Conservation (phyloP, 306 rosid species). For the barrel medic (Medicago truncatula) region DNA sequence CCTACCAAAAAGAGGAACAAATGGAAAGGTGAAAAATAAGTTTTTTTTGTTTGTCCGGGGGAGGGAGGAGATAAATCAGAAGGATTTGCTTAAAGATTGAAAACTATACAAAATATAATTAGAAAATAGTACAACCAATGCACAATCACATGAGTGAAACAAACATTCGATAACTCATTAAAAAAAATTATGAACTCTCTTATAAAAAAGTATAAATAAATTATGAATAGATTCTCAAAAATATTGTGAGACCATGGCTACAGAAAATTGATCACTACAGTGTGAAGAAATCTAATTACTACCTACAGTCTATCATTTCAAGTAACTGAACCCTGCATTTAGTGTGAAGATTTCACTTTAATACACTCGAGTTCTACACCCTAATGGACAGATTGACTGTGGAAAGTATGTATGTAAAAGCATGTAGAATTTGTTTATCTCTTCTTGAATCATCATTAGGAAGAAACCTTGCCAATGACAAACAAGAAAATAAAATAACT, state of each 20-base stretch:
- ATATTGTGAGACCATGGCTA: conserved; percentile 7
- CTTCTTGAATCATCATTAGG: conserved; percentile 9
- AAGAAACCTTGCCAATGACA: conserved; percentile 15
- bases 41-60: neutral
- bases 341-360: conserved; percentile 18
- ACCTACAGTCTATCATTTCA: conserved; percentile 9
- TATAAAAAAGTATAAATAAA: too few species aligned
- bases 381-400: conserved; percentile 9
- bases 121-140: conserved; percentile 16
- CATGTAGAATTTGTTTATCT: conserved; percentile 16
- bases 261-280: neutral
- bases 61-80: neutral
- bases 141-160: neutral
- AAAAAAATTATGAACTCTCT: too few species aligned
- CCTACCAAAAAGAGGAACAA: conserved; percentile 55
- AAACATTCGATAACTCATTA: conserved; percentile 26
- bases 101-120: conserved; percentile 23
- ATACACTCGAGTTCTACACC: neutral
- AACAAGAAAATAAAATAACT: neutral
- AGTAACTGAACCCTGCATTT: conserved; percentile 28
- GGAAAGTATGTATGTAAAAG: neutral
- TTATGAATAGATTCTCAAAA: conserved; percentile 17
- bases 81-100: conserved; percentile 34
- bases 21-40: conserved; percentile 6
- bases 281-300: conserved; percentile 30